These are phyloP conservation scores for Eragrostis tef DNA, from an alignment of 202 grass and related monocot genomes.

Conservation along the genomic window DNA sequence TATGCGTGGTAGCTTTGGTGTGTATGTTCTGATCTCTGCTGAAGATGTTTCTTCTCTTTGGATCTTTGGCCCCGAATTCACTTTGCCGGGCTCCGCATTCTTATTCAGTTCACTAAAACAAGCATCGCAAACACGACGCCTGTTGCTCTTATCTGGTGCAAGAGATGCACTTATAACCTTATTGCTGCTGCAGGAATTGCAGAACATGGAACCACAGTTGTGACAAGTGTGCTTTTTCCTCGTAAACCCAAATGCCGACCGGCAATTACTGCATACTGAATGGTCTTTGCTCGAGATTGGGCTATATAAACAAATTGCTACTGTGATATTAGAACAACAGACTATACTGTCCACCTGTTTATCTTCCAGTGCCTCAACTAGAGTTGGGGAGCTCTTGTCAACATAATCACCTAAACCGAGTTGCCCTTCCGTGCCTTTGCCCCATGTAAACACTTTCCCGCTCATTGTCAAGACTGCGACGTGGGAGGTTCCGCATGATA, in stretches of 20 bases:
- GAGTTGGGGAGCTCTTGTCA: conserved; percentile 69
- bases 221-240: conserved; percentile 95
- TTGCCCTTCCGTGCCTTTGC: conserved; percentile 80
- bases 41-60: conserved; percentile 53
- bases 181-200: conserved; percentile 88
- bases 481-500: conserved; percentile 78
- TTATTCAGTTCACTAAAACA: conserved; percentile 72
- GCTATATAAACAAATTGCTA: conserved; percentile 74
- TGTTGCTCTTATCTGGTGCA: conserved; percentile 75
- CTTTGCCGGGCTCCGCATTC: conserved; percentile 45
- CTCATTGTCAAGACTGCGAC: conserved; percentile 73
- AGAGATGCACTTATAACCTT: conserved; percentile 68
- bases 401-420: conserved; percentile 84
- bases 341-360: conserved; percentile 73
- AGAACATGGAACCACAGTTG: conserved; percentile 90
- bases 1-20: conserved; percentile 73
- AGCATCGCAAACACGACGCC: conserved; percentile 69
- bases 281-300: conserved; percentile 83
- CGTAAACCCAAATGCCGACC: conserved; percentile 68
- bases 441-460: conserved; percentile 90
- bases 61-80: conserved; percentile 25
- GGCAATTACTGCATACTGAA: conserved; percentile 71
- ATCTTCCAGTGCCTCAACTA: conserved; percentile 76
- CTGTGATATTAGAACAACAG: conserved; percentile 77
- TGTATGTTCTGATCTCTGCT: conserved; percentile 68